Percentiles rank a stretch among this genome's conserved stretches.
phyloP scores from a whole-genome alignment of 495 filamentous ascomycete genomes.

The Parachaetomium inaequale region DNA sequence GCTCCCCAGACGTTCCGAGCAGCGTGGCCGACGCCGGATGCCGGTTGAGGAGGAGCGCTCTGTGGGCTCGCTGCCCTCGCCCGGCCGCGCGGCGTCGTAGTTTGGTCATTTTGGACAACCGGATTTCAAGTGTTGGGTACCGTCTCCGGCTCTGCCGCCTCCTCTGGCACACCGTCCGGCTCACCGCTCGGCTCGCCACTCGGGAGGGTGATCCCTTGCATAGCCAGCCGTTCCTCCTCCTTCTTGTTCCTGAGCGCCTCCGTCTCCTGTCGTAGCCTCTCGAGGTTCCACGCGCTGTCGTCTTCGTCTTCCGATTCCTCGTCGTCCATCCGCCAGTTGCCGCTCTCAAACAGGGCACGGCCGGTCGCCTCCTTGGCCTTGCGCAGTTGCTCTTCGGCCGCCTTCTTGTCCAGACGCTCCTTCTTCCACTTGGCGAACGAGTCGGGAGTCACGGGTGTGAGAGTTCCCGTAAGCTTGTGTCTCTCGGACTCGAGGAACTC shows the following conservation, averaged over 20 bases:
- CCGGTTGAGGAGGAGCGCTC: constrained; percentile 25
- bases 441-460: constrained; percentile 91
- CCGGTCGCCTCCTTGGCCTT: constrained; percentile 93
- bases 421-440: constrained; percentile 95
- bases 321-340: constrained; percentile 76
- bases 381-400: constrained; percentile 80
- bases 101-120: constrained; percentile 3
- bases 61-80: constrained; percentile 21
- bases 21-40: constrained; percentile 13
- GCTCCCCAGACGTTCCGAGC: background rate
- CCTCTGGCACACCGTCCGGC: constrained; percentile 3
- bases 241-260: constrained; percentile 60
- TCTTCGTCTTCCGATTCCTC: constrained; percentile 57
- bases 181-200: constrained; percentile 7
- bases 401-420: constrained; percentile 90
- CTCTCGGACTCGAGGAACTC: constrained; percentile 95
- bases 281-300: constrained; percentile 72
- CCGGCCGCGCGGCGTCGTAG: constrained; percentile 20
- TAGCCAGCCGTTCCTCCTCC: constrained; percentile 55
- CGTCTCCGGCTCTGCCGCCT: constrained; percentile 15
- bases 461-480: constrained; percentile 82
- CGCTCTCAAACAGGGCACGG: constrained; percentile 90
- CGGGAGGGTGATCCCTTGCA: constrained; percentile 24
- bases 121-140: constrained; percentile 31
- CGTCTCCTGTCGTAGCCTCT: constrained; percentile 68